Evolutionary conservation across 2,329 filamentous ascomycete species (phyloP).

Genomic region (Alternaria sp.): DNA sequence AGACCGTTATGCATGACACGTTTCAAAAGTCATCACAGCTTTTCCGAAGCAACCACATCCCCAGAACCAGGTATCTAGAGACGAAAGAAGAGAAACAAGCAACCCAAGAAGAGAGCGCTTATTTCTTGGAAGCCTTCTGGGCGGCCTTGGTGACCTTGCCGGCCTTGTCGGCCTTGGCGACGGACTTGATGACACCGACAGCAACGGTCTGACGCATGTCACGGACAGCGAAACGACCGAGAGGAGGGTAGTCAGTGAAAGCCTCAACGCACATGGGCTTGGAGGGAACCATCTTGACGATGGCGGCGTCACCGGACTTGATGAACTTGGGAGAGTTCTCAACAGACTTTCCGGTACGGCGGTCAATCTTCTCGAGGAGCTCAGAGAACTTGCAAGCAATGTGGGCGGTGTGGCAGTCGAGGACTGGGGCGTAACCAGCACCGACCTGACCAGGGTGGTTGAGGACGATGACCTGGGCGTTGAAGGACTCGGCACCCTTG

Average conservation of each 20-base stretch:
- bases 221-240: conserved; percentile 99
- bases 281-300: conserved; percentile 99
- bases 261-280: conserved; percentile 99
- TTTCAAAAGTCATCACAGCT: conserved; percentile 47
- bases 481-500: conserved; percentile 88
- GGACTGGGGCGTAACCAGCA: conserved; percentile 98
- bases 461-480: conserved; percentile 99
- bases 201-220: conserved; percentile 87
- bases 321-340: conserved; percentile 97
- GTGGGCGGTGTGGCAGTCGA: conserved; percentile 99
- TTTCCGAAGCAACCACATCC: conserved; percentile 50
- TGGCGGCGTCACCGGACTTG: conserved; percentile 99
- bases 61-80: conserved; percentile 48
- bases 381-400: conserved; percentile 99
- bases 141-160: conserved; percentile 62
- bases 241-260: conserved; percentile 99
- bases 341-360: conserved; percentile 98
- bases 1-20: conserved; percentile 50
- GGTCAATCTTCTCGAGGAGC: conserved; percentile 99
- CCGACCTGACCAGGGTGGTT: conserved; percentile 99
- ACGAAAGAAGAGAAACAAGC: conserved; percentile 46
- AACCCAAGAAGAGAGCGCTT: conserved; percentile 42
- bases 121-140: conserved; percentile 54
- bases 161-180: conserved; percentile 58
- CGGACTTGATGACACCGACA: conserved; percentile 90